A percentile compares a stretch with the other conserved stretches of the same genome.
Conservation (phyloP, 2,329 filamentous ascomycete genomes). For the Leptoxyphium fumago region DNA sequence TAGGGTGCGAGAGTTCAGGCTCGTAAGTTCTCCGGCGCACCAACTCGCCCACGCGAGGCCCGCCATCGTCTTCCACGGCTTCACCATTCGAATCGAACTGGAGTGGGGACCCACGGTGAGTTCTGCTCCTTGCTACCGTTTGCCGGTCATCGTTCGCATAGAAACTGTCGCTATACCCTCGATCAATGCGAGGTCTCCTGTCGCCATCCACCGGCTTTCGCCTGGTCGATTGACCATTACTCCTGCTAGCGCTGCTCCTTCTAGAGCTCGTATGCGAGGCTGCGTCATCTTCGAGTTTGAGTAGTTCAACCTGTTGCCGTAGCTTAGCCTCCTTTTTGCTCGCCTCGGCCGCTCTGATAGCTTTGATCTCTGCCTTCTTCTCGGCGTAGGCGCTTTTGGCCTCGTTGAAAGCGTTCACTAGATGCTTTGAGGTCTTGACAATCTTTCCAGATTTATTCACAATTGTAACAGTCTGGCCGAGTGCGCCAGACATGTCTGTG, state of each 20-base stretch:
- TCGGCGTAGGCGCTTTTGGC: slow-evolving; percentile 78
- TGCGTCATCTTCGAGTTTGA: slow-evolving; percentile 29
- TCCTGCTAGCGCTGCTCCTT: slow-evolving; percentile 7
- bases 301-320: slow-evolving; percentile 41
- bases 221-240: background rate
- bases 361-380: slow-evolving; percentile 68
- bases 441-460: slow-evolving; percentile 86
- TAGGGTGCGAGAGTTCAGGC: slow-evolving; percentile 1
- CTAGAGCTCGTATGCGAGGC: slow-evolving; percentile 12
- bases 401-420: slow-evolving; percentile 83
- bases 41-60: slow-evolving; percentile 24
- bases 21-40: slow-evolving; percentile 29
- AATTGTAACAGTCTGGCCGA: slow-evolving; percentile 68
- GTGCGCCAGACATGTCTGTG: slow-evolving; percentile 9
- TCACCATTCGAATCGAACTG: slow-evolving; percentile 11
- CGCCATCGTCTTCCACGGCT: slow-evolving; percentile 8
- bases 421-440: slow-evolving; percentile 78
- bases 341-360: slow-evolving; percentile 47
- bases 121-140: slow-evolving; percentile 3
- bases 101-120: slow-evolving; percentile 16
- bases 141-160: slow-evolving; percentile 24
- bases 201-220: slow-evolving; percentile 12
- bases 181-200: slow-evolving; percentile 24
- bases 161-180: slow-evolving; percentile 30
- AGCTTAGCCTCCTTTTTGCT: slow-evolving; percentile 31